Percentiles rank a stretch among this genome's conserved stretches.
These are phyloP conservation scores for Hypoxylon sp. DNA, from an alignment of 2,329 filamentous ascomycete species.

Conservation along the genomic window DNA sequence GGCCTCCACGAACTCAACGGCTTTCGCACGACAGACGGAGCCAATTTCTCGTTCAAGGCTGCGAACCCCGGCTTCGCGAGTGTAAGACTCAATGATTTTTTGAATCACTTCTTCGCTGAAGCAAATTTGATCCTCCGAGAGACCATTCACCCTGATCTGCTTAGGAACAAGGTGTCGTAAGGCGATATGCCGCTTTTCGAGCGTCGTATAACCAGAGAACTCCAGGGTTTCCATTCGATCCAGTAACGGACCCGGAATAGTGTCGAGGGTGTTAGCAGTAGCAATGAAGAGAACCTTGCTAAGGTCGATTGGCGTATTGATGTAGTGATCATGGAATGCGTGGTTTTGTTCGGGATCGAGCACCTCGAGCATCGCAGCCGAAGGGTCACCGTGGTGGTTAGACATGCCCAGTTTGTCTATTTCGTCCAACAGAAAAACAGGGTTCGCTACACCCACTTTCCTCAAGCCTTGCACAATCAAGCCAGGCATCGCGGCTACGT, in stretches of 20 bases:
- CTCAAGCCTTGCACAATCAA: conserved; percentile 92
- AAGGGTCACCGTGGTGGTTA: conserved; percentile 95
- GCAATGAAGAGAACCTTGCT: conserved; percentile 98
- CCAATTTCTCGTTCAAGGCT: conserved; percentile 97
- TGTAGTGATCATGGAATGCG: conserved; percentile 94
- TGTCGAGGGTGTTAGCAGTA: conserved; percentile 94
- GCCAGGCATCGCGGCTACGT: conserved; percentile 99
- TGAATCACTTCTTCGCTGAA: conserved; percentile 88
- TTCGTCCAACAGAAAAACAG: conserved; percentile 94
- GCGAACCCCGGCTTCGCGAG: conserved; percentile 93
- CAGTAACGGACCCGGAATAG: conserved; percentile 91
- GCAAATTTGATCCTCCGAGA: conserved; percentile 78
- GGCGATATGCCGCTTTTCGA: conserved; percentile 97
- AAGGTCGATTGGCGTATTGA: conserved; percentile 94
- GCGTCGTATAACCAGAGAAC: conserved; percentile 93
- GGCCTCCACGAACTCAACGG: conserved; percentile 93
- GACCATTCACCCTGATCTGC: conserved; percentile 90
- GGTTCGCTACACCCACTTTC: conserved; percentile 95
- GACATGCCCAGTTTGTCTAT: conserved; percentile 95
- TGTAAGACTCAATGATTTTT: conserved; percentile 96
- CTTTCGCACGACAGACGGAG: conserved; percentile 92
- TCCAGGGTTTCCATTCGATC: conserved; percentile 98
- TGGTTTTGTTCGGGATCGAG: conserved; percentile 97
- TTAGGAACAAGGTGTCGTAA: conserved; percentile 94
- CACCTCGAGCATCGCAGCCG: conserved; percentile 97